phyloP scores from a whole-genome alignment of 805 yeast genomes.

The Kurtzmaniella cleridarum region DNA sequence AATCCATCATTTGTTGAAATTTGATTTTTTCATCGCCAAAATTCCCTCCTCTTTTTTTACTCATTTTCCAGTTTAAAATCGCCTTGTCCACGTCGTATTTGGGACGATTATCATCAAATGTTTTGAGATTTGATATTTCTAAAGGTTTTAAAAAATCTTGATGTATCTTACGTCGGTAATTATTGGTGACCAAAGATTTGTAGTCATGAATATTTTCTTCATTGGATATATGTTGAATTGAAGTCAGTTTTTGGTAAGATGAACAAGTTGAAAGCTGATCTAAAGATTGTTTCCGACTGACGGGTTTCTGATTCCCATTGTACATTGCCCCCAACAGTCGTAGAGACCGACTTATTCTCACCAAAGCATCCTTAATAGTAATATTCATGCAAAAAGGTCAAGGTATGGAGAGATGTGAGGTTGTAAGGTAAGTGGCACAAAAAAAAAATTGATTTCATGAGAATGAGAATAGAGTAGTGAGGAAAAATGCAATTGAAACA shows the following conservation, averaged over 20 bases:
- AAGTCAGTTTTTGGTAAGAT: background rate
- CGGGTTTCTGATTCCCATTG: slow-evolving; percentile 1
- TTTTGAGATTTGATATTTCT: slow-evolving; percentile 27
- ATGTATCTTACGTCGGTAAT: slow-evolving; percentile 17
- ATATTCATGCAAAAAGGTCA: slow-evolving; percentile 14
- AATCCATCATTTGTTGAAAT: slow-evolving; percentile 29
- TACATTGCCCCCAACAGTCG: slow-evolving; percentile 18
- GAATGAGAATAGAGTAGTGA: background rate
- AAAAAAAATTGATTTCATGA: background rate
- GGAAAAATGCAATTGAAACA: background rate
- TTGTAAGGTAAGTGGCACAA: background rate
- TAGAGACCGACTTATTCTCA: slow-evolving; percentile 27
- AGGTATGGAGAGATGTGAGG: too few species aligned
- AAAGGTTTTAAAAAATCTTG: slow-evolving; percentile 32
- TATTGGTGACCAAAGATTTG: slow-evolving; percentile 9
- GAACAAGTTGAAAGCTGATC: background rate
- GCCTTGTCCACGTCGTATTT: slow-evolving; percentile 21
- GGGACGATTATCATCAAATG: slow-evolving; percentile 18
- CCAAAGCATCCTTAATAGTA: slow-evolving; percentile 28
- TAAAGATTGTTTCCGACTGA: background rate
- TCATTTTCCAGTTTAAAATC: slow-evolving; percentile 19
- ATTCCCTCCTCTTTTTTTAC: slow-evolving; percentile 7
- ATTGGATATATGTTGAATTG: slow-evolving; percentile 7
- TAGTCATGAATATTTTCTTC: slow-evolving; percentile 6
- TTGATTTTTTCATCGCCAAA: slow-evolving; percentile 23